Evolutionary conservation across 2,329 filamentous ascomycete species (phyloP).

Genomic region (Colletotrichum filicis): DNA sequence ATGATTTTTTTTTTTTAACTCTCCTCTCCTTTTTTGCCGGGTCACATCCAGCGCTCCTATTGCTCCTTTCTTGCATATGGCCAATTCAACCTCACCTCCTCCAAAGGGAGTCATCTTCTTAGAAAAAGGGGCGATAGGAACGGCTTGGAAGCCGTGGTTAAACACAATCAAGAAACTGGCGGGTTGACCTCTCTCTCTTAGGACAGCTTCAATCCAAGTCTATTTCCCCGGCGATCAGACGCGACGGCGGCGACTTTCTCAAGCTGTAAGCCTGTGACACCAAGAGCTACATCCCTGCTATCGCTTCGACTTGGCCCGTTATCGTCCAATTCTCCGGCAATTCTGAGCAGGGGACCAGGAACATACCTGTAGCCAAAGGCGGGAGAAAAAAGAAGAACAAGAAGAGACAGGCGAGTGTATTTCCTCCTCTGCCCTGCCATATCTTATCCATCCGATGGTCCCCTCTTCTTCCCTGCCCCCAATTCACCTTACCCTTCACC

Average conservation of each 20-base stretch:
- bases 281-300: conserved; percentile 30
- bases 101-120: neutral
- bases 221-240: conserved; percentile 5
- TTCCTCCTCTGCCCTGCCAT: neutral
- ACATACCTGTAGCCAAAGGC: neutral
- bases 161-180: neutral
- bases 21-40: neutral
- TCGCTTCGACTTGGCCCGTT: conserved; percentile 21
- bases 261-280: neutral
- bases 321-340: conserved; percentile 11
- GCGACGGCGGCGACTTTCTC: neutral
- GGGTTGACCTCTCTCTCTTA: conserved; percentile 9
- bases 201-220: neutral
- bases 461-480: neutral
- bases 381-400: neutral
- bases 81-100: conserved; percentile 13
- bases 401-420: neutral
- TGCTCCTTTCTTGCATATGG: conserved; percentile 10
- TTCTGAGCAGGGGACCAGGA: conserved; percentile 11
- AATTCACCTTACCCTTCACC: neutral
- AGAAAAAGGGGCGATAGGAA: neutral
- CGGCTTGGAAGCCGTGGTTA: neutral
- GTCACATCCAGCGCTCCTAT: conserved; percentile 17
- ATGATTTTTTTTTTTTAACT: neutral
- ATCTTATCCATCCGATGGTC: conserved; percentile 2